Percentiles rank a stretch among this genome's conserved stretches.
phyloP scores from a whole-genome alignment of 257 asterid species.

The Solanum medicagineum region DNA sequence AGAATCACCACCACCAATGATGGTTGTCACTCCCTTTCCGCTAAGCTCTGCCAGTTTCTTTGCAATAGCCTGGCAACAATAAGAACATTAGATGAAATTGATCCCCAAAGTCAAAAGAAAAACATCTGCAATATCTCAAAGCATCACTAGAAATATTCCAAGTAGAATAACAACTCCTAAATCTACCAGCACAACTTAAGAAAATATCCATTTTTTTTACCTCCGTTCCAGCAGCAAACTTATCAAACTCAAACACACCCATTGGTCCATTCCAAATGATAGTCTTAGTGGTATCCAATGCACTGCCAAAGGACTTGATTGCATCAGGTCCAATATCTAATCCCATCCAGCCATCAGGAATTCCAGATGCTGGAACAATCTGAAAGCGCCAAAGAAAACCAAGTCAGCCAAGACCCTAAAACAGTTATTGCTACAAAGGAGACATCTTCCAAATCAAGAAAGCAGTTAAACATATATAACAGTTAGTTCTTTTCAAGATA shows the following conservation, averaged over 20 bases:
- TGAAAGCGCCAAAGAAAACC: not conserved
- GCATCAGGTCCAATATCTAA: slow-evolving; percentile 77
- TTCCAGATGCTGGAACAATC: slow-evolving; percentile 66
- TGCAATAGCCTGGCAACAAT: slow-evolving; percentile 43
- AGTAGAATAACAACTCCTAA: not conserved
- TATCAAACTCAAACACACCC: slow-evolving; percentile 86
- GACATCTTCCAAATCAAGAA: not conserved
- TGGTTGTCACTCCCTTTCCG: slow-evolving; percentile 86
- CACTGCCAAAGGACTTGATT: slow-evolving; percentile 51
- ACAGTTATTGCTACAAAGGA: not conserved
- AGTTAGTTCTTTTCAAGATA: not conserved
- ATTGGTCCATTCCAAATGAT: slow-evolving; percentile 84
- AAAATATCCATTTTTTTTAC: slow-evolving; percentile 12
- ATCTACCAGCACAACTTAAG: not conserved
- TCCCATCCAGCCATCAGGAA: slow-evolving; percentile 94
- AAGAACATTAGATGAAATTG: not conserved
- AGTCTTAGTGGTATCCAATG: slow-evolving; percentile 56
- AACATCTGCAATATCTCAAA: not conserved
- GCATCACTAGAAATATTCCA: not conserved
- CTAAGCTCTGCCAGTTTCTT: slow-evolving; percentile 76
- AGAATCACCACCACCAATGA: slow-evolving; percentile 87
- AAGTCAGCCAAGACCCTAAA: not conserved
- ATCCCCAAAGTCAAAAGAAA: not conserved
- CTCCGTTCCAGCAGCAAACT: slow-evolving; percentile 88
- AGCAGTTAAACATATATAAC: not conserved